Evolutionary conservation across 108 stramenopile species (phyloP), one percentile per base, ranked within the genome.

Genomic region (Cyclostephanos invisitatus): DNA sequence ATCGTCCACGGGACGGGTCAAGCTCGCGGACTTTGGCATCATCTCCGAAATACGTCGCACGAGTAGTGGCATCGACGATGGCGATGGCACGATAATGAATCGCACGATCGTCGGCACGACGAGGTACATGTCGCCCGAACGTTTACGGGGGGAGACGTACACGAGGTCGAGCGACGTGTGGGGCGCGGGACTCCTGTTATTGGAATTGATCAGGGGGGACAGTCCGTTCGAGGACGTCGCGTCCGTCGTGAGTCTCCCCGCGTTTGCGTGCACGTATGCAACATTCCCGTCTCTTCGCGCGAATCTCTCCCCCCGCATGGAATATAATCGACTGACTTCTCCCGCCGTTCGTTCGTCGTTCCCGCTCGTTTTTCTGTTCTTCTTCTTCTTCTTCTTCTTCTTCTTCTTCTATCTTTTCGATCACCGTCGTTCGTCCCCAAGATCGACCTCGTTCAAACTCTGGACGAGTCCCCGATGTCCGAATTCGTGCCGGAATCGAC

Each of bases 1-100:
- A 7, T 78, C 91, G 54, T 81, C 79, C 12, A 49, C 73, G 12
- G 97, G 97, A 2, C 68, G 67, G 37, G 91, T 94, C 14, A 97
- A 97, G 70, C 86, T 98, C 40, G 92, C 91, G 40, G 97, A 98
- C 72, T 97, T 97, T 86, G 97, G 96, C 17, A 89, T 98, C 37
- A 82, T 89, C 4, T 81, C 86, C 10, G 44, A 78, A 35, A 44
- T 17, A 32, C 46, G 18, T n/a, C 35, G n/a, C 0, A 5, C 36
- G 18, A 11, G 58, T 21, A 58, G 50, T 17, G 42, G 49, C 29
- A 59, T 56, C 63, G 55, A 65, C 28, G 67, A 62, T 22, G 86
- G 82, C 24, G 37, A 80, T 14, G 78, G 79, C 14, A 54, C 68
- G 58, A 27, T 61, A 12, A 65, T 94, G 60, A 86, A 90, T 42